A percentile compares a stretch with the other conserved stretches of the same genome.
These are phyloP conservation scores for Amanita subjunquillea DNA, from an alignment of 768 basidiomycete genomes.

Conservation along the genomic window DNA sequence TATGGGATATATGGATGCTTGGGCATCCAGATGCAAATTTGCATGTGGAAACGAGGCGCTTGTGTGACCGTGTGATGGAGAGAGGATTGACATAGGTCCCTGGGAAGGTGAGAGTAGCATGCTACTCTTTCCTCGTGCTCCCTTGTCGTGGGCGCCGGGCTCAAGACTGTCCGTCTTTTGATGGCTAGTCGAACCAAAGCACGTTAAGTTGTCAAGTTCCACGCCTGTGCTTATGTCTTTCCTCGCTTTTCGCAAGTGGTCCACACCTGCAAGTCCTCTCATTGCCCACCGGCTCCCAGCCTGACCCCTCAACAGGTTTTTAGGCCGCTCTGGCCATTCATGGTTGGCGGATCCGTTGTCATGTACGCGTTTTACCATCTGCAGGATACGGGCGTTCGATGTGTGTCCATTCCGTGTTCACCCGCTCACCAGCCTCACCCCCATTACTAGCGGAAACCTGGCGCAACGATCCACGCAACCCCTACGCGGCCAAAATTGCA, in stretches of 20 bases:
- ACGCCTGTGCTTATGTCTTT: constrained; percentile 41
- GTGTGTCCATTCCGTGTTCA: constrained; percentile 33
- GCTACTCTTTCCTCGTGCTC: not conserved
- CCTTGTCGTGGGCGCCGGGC: not conserved
- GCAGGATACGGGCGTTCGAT: constrained; percentile 60
- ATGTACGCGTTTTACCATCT: constrained; percentile 57
- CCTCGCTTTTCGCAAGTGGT: constrained; percentile 75
- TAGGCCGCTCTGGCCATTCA: constrained; percentile 76
- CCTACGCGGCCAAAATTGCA: constrained; percentile 41
- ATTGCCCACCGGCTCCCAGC: constrained; percentile 6
- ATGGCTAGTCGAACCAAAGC: not conserved
- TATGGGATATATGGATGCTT: too few species aligned
- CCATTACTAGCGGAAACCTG: constrained; percentile 17
- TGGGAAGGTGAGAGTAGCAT: not conserved
- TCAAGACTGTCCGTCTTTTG: not conserved
- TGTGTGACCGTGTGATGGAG: too few species aligned
- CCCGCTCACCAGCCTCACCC: too few species aligned
- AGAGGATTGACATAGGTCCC: not conserved
- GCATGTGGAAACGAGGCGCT: too few species aligned
- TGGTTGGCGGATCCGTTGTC: constrained; percentile 53
- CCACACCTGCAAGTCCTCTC: constrained; percentile 52
- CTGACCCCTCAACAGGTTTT: constrained; percentile 34
- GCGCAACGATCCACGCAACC: constrained; percentile 66
- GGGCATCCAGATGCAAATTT: too few species aligned
- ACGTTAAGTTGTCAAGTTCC: not conserved